Percentiles rank a stretch among this genome's conserved stretches.
These are phyloP conservation scores for Areca catechu DNA, from an alignment of 176 grass and related monocot species.

Conservation along the genomic window DNA sequence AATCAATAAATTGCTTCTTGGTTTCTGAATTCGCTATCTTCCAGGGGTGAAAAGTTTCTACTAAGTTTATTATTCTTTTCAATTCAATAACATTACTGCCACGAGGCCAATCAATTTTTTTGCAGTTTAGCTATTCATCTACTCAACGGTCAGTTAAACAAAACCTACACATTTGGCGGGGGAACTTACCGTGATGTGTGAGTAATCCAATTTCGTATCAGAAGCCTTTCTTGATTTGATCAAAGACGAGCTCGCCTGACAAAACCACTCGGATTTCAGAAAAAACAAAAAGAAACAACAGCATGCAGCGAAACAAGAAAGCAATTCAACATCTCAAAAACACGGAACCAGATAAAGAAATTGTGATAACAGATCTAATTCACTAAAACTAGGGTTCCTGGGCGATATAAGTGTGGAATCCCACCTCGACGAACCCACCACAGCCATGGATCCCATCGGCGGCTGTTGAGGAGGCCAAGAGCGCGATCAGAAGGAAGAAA, in stretches of 20 bases:
- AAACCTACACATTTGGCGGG: too few species aligned
- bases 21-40: too few species aligned
- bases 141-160: too few species aligned
- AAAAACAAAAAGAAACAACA: conserved; percentile 11
- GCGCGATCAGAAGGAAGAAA: conserved; percentile 9
- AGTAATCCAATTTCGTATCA: conserved; percentile 82
- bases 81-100: too few species aligned
- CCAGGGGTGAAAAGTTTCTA: too few species aligned
- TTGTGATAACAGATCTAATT: background rate
- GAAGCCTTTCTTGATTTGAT: conserved; percentile 59
- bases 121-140: too few species aligned
- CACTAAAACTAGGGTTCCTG: background rate
- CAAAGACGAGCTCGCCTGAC: conserved; percentile 72
- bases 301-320: background rate
- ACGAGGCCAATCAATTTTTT: too few species aligned
- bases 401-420: background rate
- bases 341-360: too few species aligned
- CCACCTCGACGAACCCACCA: conserved; percentile 84
- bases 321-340: background rate
- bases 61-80: too few species aligned
- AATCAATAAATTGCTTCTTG: too few species aligned
- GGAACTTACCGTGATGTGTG: conserved; percentile 60
- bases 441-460: conserved; percentile 86
- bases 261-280: conserved; percentile 14
- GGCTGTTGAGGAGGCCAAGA: conserved; percentile 4